Evolutionary conservation across 805 yeast species (phyloP).

Genomic region (Sporopachydermia lactativora): DNA sequence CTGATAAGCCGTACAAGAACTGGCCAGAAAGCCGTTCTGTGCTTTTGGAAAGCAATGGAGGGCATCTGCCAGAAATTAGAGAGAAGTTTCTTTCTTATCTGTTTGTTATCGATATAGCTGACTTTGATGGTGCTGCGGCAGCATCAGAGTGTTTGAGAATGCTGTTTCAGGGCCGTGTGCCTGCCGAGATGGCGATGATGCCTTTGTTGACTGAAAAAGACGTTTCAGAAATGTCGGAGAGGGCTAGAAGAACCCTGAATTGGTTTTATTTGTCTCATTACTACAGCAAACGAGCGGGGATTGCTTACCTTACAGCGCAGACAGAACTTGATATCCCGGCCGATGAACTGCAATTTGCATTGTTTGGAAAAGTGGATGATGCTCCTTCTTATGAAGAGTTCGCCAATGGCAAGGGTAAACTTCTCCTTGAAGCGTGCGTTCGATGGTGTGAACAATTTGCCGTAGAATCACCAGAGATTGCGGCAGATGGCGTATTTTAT

Average conservation of each 20-base stretch:
- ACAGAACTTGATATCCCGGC: conserved; percentile 7
- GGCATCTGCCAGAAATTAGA: conserved; percentile 51
- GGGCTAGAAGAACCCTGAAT: background rate
- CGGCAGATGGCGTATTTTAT: conserved; percentile 61
- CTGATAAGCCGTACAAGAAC: conserved; percentile 37
- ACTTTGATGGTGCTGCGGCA: conserved; percentile 34
- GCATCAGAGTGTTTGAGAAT: conserved; percentile 23
- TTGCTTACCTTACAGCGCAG: background rate
- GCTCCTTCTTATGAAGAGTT: conserved; percentile 9
- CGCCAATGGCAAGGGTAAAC: conserved; percentile 9
- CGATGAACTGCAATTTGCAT: conserved; percentile 10
- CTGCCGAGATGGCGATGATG: conserved; percentile 75
- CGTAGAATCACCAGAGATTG: conserved; percentile 37
- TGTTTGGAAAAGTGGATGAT: conserved; percentile 10
- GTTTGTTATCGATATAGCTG: conserved; percentile 49
- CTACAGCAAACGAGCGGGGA: background rate
- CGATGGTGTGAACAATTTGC: conserved; percentile 19
- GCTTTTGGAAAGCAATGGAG: conserved; percentile 34
- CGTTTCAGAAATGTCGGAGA: background rate
- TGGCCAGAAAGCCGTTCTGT: conserved; percentile 30
- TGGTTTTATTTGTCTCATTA: background rate
- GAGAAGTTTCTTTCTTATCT: conserved; percentile 69
- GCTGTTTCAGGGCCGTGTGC: conserved; percentile 33
- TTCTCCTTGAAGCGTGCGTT: conserved; percentile 11
- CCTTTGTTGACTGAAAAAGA: conserved; percentile 28